phyloP scores from a whole-genome alignment of 805 yeast species.

The Spathaspora passalidarum region DNA sequence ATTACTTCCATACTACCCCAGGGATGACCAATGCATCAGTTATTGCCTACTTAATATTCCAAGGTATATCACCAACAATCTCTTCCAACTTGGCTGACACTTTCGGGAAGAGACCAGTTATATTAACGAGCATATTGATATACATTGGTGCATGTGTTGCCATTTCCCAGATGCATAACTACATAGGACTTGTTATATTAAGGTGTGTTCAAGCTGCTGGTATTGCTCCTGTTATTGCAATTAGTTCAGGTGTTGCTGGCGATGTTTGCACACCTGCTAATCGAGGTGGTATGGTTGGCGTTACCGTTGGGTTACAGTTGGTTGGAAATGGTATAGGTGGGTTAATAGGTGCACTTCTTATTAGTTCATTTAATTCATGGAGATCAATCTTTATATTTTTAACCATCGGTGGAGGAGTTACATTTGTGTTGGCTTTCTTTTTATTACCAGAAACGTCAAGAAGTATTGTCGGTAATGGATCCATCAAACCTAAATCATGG shows the following conservation, averaged over 20 bases:
- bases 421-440: slow-evolving; percentile 19
- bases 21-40: slow-evolving; percentile 67
- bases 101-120: slow-evolving; percentile 69
- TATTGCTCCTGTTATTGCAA: slow-evolving; percentile 71
- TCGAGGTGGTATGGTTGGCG: slow-evolving; percentile 70
- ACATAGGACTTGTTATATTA: slow-evolving; percentile 60
- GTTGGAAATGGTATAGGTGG: slow-evolving; percentile 81
- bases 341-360: slow-evolving; percentile 52
- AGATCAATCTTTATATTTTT: slow-evolving; percentile 76
- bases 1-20: slow-evolving; percentile 51
- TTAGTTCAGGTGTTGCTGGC: slow-evolving; percentile 68
- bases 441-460: slow-evolving; percentile 76
- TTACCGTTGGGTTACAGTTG: slow-evolving; percentile 60
- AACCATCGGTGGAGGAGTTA: slow-evolving; percentile 57
- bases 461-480: slow-evolving; percentile 70
- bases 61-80: slow-evolving; percentile 72
- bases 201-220: slow-evolving; percentile 78
- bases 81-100: slow-evolving; percentile 68
- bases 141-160: slow-evolving; percentile 66
- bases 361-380: slow-evolving; percentile 45
- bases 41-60: slow-evolving; percentile 71
- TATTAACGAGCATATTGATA: slow-evolving; percentile 50
- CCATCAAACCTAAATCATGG: slow-evolving; percentile 46
- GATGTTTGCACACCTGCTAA: slow-evolving; percentile 64
- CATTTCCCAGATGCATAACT: slow-evolving; percentile 54